Evolutionary conservation across 768 basidiomycete genomes (phyloP).

Genomic region (Kwoniella botswanensis): DNA sequence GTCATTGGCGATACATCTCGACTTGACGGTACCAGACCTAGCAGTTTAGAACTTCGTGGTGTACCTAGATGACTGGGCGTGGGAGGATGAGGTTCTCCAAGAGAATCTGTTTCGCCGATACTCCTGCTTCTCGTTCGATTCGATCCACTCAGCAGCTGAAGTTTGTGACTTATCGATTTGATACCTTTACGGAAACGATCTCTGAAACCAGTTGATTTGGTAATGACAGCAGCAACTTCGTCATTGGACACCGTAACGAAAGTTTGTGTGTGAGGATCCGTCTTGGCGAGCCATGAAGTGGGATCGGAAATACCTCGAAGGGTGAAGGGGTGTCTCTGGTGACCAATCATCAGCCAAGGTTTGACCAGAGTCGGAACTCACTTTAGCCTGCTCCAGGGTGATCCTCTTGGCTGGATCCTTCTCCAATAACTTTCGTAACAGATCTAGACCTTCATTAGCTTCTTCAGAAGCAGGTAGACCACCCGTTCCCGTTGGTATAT

Average conservation of each 20-base stretch:
- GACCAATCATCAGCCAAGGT: not conserved
- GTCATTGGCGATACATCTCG: slow-evolving; percentile 25
- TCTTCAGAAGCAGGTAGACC: slow-evolving; percentile 62
- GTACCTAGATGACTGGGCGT: slow-evolving; percentile 10
- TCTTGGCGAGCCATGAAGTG: slow-evolving; percentile 71
- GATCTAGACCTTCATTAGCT: slow-evolving; percentile 69
- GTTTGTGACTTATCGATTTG: slow-evolving; percentile 44
- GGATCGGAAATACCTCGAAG: slow-evolving; percentile 69
- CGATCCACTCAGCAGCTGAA: slow-evolving; percentile 34
- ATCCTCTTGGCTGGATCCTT: slow-evolving; percentile 79
- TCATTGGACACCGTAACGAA: slow-evolving; percentile 71
- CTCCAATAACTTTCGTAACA: slow-evolving; percentile 77
- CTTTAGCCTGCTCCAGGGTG: slow-evolving; percentile 82
- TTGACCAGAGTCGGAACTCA: slow-evolving; percentile 50
- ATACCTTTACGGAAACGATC: slow-evolving; percentile 55
- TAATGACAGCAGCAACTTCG: slow-evolving; percentile 71
- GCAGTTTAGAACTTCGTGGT: slow-evolving; percentile 8
- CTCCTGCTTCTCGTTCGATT: slow-evolving; percentile 47
- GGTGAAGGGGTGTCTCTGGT: slow-evolving; percentile 60
- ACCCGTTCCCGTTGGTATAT: slow-evolving; percentile 64
- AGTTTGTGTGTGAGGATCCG: slow-evolving; percentile 63
- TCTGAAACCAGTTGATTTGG: slow-evolving; percentile 46
- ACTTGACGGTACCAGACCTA: slow-evolving; percentile 13
- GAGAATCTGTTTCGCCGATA: slow-evolving; percentile 38
- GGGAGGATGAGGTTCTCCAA: slow-evolving; percentile 4